A percentile compares a stretch with the other conserved stretches of the same genome.
These are phyloP conservation scores for Bauhinia variegata DNA, from an alignment of 306 rosid species.

Conservation along the genomic window DNA sequence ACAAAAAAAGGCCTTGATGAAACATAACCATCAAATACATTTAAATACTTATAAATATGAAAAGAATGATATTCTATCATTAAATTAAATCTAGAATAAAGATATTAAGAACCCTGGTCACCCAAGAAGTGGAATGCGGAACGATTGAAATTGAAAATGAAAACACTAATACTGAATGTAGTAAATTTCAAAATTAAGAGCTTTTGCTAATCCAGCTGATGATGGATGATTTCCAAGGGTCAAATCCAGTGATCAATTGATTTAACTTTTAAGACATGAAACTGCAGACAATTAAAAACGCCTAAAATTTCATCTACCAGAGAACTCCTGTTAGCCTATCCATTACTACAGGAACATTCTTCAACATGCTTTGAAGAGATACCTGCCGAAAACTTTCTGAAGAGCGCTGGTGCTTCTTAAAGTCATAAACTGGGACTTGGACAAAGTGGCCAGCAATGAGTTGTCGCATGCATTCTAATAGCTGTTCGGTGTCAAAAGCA, in stretches of 20 bases:
- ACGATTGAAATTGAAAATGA: neutral
- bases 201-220: neutral
- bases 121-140: slow-evolving; percentile 6
- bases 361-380: slow-evolving; percentile 11
- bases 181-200: neutral
- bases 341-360: neutral
- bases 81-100: slow-evolving; percentile 2
- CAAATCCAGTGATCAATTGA: neutral
- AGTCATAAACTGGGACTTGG: slow-evolving; percentile 90
- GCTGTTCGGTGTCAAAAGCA: slow-evolving; percentile 92
- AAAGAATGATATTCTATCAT: neutral
- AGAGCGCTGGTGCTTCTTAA: slow-evolving; percentile 82
- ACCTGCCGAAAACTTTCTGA: slow-evolving; percentile 93
- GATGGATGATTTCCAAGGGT: slow-evolving; percentile 10
- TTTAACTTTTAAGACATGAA: neutral
- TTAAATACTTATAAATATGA: slow-evolving; percentile 15
- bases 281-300: neutral
- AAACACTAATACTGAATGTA: neutral
- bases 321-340: slow-evolving; percentile 1
- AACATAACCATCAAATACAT: slow-evolving; percentile 19
- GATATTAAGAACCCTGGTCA: slow-evolving; percentile 2
- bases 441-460: slow-evolving; percentile 72
- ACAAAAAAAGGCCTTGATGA: neutral
- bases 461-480: slow-evolving; percentile 71
- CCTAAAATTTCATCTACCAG: neutral